Base-by-base conservation (phyloP, 2,329 filamentous ascomycete species). In the Colletotrichum neosansevieriae region DNA sequence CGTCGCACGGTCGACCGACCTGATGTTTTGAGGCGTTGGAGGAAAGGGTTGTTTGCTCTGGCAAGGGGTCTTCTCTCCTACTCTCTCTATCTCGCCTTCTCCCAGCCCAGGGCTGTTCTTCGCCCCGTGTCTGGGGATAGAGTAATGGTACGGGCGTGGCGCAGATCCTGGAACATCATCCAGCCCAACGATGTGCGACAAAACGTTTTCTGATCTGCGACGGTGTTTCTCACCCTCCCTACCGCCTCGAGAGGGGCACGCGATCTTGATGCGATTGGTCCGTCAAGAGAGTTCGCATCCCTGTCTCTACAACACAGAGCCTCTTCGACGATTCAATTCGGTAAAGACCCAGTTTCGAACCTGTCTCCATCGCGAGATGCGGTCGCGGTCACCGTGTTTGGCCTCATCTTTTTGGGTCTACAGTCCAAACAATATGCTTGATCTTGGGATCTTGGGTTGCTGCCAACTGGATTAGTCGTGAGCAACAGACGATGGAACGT, bases 131-230 rank as follows among this genome's bases (percentile, higher is more conserved):
- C 47, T 42, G 21, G 24, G 45, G 29, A 13, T 21, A 38, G 40
- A 47, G 29, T 19, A 13, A 36, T n/a, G 53, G 62, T 42, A 44
- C 36, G 45, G 53, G 15, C 32, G 66, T 69, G 66, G 66, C 66
- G 66, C 61, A 69, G 61, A 60, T 65, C 54, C 54, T 68, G 65
- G 61, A 65, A 68, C 60, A 42, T 54, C 45, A 36, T 61, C 58
- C 21, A 47, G 44, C 61, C 38, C 54, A 59, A 44, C 53, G 61
- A 65, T 59, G 61, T 59, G 65, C 47, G 32, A 56, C 65, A 65
- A 65, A 68, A 65, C 17, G 47, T 65, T 65, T 65, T 50, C 61
- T 50, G 65, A 68, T 60, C 54, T 69, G 61, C 61, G 66, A 65
- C 66, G 29, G 40, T 58, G 60, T 60, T 65, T 69, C 61, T 56